Evolutionary conservation across 2,329 filamentous ascomycete species (phyloP), one percentile per base, ranked within the genome.

Genomic region (Apiospora pterosperma): DNA sequence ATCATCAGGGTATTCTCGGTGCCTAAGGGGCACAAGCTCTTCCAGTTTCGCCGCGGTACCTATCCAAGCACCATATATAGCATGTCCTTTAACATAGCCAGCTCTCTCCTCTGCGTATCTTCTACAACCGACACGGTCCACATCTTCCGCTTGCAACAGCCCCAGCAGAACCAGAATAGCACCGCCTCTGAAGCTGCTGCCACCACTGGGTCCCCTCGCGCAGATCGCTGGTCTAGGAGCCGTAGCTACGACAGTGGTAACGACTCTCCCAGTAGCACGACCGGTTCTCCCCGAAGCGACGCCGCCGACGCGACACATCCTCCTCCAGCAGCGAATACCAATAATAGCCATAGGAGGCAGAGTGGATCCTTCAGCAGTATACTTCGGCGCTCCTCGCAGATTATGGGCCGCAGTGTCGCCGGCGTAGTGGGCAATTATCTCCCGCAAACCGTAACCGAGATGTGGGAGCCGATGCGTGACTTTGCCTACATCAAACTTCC

Each of bases 1-100:
- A 97, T 99, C 66, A 97, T 99, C 68, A 90, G 96, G 19, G 93
- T 99, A 62, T 99, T 99, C 78, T 93, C 92, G 1, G 88, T 99
- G 1, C 96, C 96, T 3, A 88, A 90, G 68, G 96, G 92, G 12
- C 90, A 95, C 73, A 99, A 98, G 77, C 85, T 99, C 21, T 98
- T 94, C 77, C 95, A 99, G 76, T 99, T 99, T 79, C 88, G 96
- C 66, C 89, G 96, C 68, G 96, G 96, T 52, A 97, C 95, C 2
- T 97, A 97, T 78, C 96, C 96, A 0, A 94, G 94, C 1, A 91
- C 92, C 44, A 99, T 99, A 71, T 97, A 94, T 80, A 97, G 93
- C 86, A 97, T 99, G 93, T 97, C 94, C 1, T 99, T 99, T 80
- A 99, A 99, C 77, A 89, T 93, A 61, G 93, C 92, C 65, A 97